Percentiles rank a stretch among this genome's conserved stretches.
These are phyloP conservation scores for Artemisia annua DNA, from an alignment of 129 eudicot species.

Conservation along the genomic window DNA sequence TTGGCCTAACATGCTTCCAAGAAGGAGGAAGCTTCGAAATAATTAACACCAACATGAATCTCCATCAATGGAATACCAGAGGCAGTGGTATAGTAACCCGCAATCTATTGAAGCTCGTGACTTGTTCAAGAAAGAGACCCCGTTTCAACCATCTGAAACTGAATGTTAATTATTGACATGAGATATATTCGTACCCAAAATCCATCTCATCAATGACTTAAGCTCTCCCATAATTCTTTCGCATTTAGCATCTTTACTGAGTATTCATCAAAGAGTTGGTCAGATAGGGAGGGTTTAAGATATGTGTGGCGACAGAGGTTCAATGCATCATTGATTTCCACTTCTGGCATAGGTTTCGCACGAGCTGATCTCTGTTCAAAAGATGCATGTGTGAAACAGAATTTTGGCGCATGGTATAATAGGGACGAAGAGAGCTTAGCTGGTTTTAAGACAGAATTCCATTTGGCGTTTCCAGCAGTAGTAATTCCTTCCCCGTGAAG, in stretches of 20 bases:
- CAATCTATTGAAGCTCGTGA: constrained; percentile 69
- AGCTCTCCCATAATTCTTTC: constrained; percentile 78
- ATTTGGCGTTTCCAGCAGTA: constrained; percentile 71
- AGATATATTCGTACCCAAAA: constrained; percentile 59
- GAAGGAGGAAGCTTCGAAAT: constrained; percentile 90
- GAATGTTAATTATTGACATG: constrained; percentile 60
- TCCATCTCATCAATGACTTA: constrained; percentile 43
- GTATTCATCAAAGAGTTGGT: constrained; percentile 58
- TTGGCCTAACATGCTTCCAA: constrained; percentile 60
- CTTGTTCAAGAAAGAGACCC: constrained; percentile 71
- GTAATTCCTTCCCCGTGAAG: constrained; percentile 68
- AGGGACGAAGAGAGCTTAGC: constrained; percentile 60
- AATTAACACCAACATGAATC: constrained; percentile 59
- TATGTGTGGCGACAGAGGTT: constrained; percentile 65
- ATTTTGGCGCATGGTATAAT: constrained; percentile 50
- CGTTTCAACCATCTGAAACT: constrained; percentile 88
- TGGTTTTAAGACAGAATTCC: constrained; percentile 61
- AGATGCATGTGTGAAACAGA: constrained; percentile 29
- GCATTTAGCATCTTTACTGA: constrained; percentile 47
- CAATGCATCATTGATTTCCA: constrained; percentile 76
- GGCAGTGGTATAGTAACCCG: constrained; percentile 44
- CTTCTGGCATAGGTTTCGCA: constrained; percentile 36
- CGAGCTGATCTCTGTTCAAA: constrained; percentile 35
- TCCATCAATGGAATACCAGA: constrained; percentile 68
- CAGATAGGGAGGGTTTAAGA: constrained; percentile 68